Evolutionary conservation across 257 asterid genomes (phyloP).

Genomic region (Rhazya stricta): DNA sequence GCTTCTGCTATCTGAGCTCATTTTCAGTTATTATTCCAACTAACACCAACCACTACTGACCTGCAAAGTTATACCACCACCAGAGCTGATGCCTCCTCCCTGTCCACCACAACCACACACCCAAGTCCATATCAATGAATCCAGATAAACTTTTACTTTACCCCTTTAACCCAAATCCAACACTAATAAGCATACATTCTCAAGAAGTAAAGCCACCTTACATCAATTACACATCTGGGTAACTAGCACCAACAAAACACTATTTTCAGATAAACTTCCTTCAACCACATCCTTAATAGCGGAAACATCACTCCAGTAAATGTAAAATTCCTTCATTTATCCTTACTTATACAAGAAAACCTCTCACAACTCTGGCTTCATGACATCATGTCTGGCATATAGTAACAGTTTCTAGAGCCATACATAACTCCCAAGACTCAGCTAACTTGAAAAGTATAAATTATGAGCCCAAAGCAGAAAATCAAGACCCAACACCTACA

Average conservation of each 20-base stretch:
- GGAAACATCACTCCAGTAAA: conserved; percentile 7
- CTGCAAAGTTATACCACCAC: conserved; percentile 48
- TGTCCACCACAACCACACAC: conserved; percentile 98
- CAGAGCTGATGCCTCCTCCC: conserved; percentile 81
- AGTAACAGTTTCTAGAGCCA: neutral
- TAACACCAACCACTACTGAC: conserved; percentile 45
- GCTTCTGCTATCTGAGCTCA: conserved; percentile 75
- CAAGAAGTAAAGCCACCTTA: conserved; percentile 26
- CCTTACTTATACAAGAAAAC: conserved; percentile 6
- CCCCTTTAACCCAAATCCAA: conserved; percentile 45
- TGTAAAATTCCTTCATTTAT: neutral
- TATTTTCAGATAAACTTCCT: conserved; percentile 14
- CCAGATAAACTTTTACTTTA: conserved; percentile 46
- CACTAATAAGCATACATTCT: conserved; percentile 13
- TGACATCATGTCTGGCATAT: neutral
- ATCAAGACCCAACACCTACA: neutral
- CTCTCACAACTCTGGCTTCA: neutral
- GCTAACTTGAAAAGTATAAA: neutral
- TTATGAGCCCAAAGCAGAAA: neutral
- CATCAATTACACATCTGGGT: conserved; percentile 14
- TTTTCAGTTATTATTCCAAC: conserved; percentile 37
- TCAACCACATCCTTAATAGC: conserved; percentile 16
- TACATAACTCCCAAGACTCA: neutral
- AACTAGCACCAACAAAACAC: conserved; percentile 18
- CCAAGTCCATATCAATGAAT: conserved; percentile 69